Evolutionary conservation across 75 land plant genomes (phyloP), one percentile per base, ranked within the genome.

Genomic region (Adiantum capillusveneris): DNA sequence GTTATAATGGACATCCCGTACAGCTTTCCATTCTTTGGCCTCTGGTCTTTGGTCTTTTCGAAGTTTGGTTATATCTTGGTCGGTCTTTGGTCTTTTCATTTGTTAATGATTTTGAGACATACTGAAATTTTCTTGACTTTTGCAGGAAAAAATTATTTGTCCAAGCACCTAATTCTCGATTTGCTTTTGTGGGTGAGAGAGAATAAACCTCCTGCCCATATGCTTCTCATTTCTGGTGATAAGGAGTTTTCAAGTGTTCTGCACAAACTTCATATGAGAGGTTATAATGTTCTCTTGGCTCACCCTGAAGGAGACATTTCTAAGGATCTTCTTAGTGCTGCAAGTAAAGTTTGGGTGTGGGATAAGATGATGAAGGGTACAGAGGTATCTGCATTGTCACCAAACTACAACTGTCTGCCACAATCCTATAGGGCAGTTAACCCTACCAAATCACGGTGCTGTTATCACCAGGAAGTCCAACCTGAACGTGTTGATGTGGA

Each of bases 191-290:
- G 87, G 88, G 68, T 75, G 30, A 59, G 71, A 39, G 83, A 84
- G 51, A 81, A 88, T 65, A 85, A 85, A 21, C 93, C 93, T 26
- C 93, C 93, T 7, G 84, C 84, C 0, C 88, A 84, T 64, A 57
- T 88, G 48, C 81, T 88, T 63, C 48, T 88, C 31, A 88, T 88
- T 51, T 84, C 93, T 42, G 85, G 93, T 11, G 93, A 84, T 45
- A 68, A 71, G 53, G 88, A 79, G 52, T 81, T 88, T 60, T 75
- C 93, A 11, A 58, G 58, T 44, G 59, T 76, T 28, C 53, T 88
- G 20, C 93, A 88, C 43, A 60, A 83, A n/a, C 58, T 88, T 42
- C 75, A 82, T 31, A 84, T 88, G 93, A 84, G 46, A 60, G 85
- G 85, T 57, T 88, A 88, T 76, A 81, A 88, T 65, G 63, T 88